A percentile compares a stretch with the other conserved stretches of the same genome.
phyloP scores from a whole-genome alignment of 352 stramenopile genomes.

The Thalassiosira mediterranea region DNA sequence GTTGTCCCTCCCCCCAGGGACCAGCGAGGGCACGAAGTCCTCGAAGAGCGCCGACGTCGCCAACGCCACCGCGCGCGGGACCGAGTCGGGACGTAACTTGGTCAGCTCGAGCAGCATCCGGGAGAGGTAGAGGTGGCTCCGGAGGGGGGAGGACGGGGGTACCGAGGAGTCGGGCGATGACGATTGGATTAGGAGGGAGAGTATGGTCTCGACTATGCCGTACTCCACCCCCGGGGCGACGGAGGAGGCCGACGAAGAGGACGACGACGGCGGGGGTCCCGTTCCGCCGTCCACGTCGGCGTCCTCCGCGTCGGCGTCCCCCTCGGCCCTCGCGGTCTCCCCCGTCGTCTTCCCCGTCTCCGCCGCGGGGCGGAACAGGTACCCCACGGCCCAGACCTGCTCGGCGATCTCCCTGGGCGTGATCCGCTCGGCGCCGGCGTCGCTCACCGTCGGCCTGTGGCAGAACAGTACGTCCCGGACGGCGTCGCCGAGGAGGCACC shows the following conservation, averaged over 20 bases:
- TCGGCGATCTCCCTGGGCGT: constrained; percentile 67
- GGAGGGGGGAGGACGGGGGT: constrained; percentile 45
- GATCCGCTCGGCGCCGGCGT: constrained; percentile 63
- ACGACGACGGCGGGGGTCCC: too few species aligned
- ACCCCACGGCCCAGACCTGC: constrained; percentile 60
- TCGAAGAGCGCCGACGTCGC: constrained; percentile 70
- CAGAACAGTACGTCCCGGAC: constrained; percentile 72
- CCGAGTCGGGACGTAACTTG: constrained; percentile 60
- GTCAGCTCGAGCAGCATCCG: constrained; percentile 77
- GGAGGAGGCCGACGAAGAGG: constrained; percentile 5
- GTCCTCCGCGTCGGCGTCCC: too few species aligned
- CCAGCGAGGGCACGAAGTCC: constrained; percentile 74
- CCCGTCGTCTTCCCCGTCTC: too few species aligned
- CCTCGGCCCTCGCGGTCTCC: too few species aligned
- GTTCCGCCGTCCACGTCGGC: too few species aligned
- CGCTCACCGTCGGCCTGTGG: constrained; percentile 64
- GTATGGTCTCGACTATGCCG: constrained; percentile 74
- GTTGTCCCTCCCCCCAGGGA: constrained; percentile 64
- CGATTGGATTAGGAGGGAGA: constrained; percentile 58
- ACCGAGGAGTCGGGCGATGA: constrained; percentile 26
- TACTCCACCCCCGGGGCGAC: constrained; percentile 65
- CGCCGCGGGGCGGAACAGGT: constrained; percentile 47
- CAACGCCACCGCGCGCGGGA: constrained; percentile 68
- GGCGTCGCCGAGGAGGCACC: constrained; percentile 73
- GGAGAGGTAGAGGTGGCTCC: constrained; percentile 62